phyloP scores from a whole-genome alignment of 2,329 filamentous ascomycete species.

The Monosporascus sp. region DNA sequence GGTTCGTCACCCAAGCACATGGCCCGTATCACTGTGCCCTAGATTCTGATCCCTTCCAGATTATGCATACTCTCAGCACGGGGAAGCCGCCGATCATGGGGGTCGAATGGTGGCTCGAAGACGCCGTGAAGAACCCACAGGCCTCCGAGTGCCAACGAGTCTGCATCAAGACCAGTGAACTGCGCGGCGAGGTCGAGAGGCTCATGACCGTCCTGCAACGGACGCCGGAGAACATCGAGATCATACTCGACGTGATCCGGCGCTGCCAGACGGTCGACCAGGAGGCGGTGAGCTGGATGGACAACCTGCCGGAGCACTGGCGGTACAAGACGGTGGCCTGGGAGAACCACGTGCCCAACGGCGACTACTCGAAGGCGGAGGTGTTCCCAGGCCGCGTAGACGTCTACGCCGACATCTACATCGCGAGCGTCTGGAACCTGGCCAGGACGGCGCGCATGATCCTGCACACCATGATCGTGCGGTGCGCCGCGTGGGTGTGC shows the following conservation, averaged over 20 bases:
- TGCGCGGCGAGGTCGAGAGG: slow-evolving; percentile 49
- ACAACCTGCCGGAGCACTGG: slow-evolving; percentile 44
- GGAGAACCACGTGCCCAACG: slow-evolving; percentile 48
- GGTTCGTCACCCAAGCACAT: slow-evolving; percentile 32
- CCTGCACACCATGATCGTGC: slow-evolving; percentile 49
- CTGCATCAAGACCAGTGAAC: slow-evolving; percentile 48
- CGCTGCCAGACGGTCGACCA: slow-evolving; percentile 48
- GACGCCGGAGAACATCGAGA: slow-evolving; percentile 44
- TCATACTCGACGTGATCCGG: slow-evolving; percentile 47
- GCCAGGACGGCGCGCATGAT: slow-evolving; percentile 48
- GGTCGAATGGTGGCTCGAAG: slow-evolving; percentile 54
- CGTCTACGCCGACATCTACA: slow-evolving; percentile 53
- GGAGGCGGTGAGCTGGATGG: slow-evolving; percentile 47
- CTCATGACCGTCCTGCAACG: slow-evolving; percentile 42
- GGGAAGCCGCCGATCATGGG: slow-evolving; percentile 49
- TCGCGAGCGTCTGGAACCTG: slow-evolving; percentile 54
- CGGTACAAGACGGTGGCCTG: slow-evolving; percentile 49
- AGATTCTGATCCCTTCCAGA: slow-evolving; percentile 30
- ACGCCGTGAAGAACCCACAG: slow-evolving; percentile 44
- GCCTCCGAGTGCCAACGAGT: slow-evolving; percentile 46
- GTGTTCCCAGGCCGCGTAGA: slow-evolving; percentile 58
- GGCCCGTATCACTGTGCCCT: neutral
- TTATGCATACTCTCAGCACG: slow-evolving; percentile 51
- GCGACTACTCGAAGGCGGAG: slow-evolving; percentile 48
- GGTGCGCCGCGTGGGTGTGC: slow-evolving; percentile 57